Conservation (phyloP, 768 basidiomycete genomes). For the Saitozyma podzolica region DNA sequence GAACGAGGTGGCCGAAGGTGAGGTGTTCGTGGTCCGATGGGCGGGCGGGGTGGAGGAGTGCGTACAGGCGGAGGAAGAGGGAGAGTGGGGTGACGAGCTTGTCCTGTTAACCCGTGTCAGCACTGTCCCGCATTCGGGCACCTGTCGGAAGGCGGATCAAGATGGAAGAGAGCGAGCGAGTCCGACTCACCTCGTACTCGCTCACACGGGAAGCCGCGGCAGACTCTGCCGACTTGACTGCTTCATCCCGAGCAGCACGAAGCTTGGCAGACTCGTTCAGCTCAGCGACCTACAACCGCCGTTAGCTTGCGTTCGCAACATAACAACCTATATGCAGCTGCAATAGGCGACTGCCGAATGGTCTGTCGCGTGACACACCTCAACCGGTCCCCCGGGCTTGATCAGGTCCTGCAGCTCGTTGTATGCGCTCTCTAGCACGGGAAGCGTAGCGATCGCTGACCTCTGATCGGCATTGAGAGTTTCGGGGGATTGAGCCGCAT, state of each 20-base stretch:
- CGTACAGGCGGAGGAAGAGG: slow-evolving; percentile 35
- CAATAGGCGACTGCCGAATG: no score
- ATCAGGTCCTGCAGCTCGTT: slow-evolving; percentile 83
- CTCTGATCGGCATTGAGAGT: slow-evolving; percentile 88
- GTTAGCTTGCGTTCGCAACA: neutral
- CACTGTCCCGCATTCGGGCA: neutral
- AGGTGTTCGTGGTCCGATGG: slow-evolving; percentile 37
- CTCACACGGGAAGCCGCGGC: slow-evolving; percentile 22
- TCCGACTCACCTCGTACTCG: slow-evolving; percentile 15
- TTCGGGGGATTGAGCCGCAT: slow-evolving; percentile 66
- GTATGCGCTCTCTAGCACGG: slow-evolving; percentile 71
- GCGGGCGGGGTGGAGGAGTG: slow-evolving; percentile 45
- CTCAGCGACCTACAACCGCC: slow-evolving; percentile 15
- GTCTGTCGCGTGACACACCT: slow-evolving; percentile 58
- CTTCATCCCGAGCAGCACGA: slow-evolving; percentile 20
- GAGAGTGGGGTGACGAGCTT: slow-evolving; percentile 19
- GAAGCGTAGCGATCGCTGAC: slow-evolving; percentile 68
- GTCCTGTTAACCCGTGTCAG: slow-evolving; percentile 2
- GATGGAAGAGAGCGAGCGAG: neutral
- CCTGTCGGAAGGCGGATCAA: neutral
- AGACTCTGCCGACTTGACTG: slow-evolving; percentile 22
- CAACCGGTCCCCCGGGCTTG: slow-evolving; percentile 62
- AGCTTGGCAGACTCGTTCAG: slow-evolving; percentile 39
- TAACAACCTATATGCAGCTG: neutral
- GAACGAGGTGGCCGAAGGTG: slow-evolving; percentile 31